Conservation (phyloP, 2,329 filamentous ascomycete genomes). For the Apiospora pterosperma region DNA sequence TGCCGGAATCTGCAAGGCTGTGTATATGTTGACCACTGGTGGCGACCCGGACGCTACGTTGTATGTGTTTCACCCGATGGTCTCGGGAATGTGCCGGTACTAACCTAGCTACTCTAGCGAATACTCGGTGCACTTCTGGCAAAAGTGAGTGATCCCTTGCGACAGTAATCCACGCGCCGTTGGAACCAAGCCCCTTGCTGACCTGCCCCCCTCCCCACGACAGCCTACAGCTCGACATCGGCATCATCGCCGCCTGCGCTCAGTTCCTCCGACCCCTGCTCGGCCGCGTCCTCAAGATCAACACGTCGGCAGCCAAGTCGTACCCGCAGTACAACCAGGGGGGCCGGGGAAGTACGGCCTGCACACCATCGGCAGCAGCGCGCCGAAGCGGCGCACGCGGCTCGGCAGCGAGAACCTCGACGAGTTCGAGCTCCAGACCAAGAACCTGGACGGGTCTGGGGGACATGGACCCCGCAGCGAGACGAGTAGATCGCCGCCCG, state of each 20-base stretch:
- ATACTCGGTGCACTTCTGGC: background rate
- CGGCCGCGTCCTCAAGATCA: background rate
- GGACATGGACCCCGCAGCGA: background rate
- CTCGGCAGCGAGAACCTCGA: background rate
- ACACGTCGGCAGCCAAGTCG: background rate
- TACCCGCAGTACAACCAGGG: background rate
- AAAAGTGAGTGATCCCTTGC: background rate
- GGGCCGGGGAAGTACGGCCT: background rate
- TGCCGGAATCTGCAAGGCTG: background rate
- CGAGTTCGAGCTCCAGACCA: background rate
- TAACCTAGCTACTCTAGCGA: background rate
- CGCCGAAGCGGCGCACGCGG: background rate
- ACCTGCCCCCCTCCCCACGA: too few species aligned
- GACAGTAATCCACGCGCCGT: background rate
- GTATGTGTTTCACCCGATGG: background rate
- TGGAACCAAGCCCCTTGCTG: background rate
- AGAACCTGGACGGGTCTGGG: background rate
- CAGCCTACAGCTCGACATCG: background rate
- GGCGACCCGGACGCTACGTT: background rate
- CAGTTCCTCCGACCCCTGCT: background rate
- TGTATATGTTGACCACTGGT: background rate
- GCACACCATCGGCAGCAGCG: background rate
- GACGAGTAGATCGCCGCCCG: background rate
- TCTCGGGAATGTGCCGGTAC: background rate
- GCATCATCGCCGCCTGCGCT: slow-evolving; percentile 1